A percentile compares a stretch with the other conserved stretches of the same genome.
Evolutionary conservation across 163 green algal genomes (phyloP).

Genomic region (Volvox carteri): DNA sequence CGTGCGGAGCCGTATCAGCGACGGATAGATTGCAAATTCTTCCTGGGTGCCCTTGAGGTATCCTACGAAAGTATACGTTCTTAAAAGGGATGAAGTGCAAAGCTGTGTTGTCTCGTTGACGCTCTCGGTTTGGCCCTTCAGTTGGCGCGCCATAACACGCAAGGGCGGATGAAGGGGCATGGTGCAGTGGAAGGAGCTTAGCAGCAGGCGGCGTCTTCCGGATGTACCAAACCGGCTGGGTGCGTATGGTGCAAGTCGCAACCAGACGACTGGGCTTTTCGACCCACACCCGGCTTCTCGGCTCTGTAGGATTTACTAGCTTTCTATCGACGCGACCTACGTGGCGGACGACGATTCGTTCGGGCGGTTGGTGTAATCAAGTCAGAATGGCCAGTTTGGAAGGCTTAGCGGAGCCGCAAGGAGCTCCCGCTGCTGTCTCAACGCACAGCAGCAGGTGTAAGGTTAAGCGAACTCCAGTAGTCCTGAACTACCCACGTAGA

Average conservation of each 20-base stretch:
- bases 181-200: constrained; percentile 15
- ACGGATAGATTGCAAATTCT: too few relatives aligned
- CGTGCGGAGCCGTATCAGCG: too few relatives aligned
- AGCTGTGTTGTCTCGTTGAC: too few relatives aligned
- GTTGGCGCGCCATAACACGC: background rate
- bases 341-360: background rate
- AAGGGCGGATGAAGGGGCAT: constrained; percentile 28
- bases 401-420: background rate
- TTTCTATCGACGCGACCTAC: background rate
- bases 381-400: constrained; percentile 7
- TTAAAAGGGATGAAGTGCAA: too few relatives aligned
- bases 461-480: constrained; percentile 44
- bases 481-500: constrained; percentile 14
- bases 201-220: constrained; percentile 5
- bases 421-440: background rate
- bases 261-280: background rate
- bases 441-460: background rate
- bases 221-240: constrained; percentile 6
- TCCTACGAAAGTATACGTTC: too few relatives aligned
- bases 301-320: background rate
- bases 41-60: too few relatives aligned
- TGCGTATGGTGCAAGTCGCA: constrained; percentile 3
- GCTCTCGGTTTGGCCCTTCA: background rate
- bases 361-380: constrained; percentile 14
- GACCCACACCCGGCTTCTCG: background rate